These are phyloP conservation scores for Alternaria brassicicola DNA, from an alignment of 2,329 filamentous ascomycete species.

Conservation along the genomic window DNA sequence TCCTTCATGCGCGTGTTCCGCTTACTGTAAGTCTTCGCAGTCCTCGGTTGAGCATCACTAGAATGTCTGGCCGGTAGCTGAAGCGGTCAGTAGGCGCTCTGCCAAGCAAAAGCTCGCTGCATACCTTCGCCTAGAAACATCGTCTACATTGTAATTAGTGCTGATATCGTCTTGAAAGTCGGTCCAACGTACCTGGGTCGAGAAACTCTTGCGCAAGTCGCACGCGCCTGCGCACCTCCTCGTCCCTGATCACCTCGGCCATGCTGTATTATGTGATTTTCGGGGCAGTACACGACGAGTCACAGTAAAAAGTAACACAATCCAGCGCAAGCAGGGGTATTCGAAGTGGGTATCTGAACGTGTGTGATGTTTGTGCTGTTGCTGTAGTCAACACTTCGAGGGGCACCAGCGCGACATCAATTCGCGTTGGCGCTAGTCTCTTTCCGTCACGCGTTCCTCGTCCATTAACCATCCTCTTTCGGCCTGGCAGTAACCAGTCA, in stretches of 20 bases:
- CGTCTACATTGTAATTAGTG: slow-evolving; percentile 53
- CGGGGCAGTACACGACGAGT: neutral
- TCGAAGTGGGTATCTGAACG: slow-evolving; percentile 18
- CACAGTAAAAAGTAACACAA: neutral
- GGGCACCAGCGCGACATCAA: slow-evolving; percentile 26
- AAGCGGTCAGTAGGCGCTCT: slow-evolving; percentile 45
- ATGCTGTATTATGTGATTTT: slow-evolving; percentile 18
- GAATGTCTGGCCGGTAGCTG: slow-evolving; percentile 90
- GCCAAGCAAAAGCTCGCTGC: slow-evolving; percentile 12
- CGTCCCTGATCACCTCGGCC: slow-evolving; percentile 68
- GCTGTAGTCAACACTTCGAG: slow-evolving; percentile 18
- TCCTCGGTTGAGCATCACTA: slow-evolving; percentile 71
- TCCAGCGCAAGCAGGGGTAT: neutral
- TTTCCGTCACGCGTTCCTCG: slow-evolving; percentile 22
- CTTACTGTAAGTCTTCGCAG: slow-evolving; percentile 62
- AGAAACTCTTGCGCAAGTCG: slow-evolving; percentile 90
- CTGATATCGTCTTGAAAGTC: neutral
- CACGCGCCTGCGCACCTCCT: slow-evolving; percentile 81
- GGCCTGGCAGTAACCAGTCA: slow-evolving; percentile 16
- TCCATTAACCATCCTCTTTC: slow-evolving; percentile 26
- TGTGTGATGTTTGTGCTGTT: slow-evolving; percentile 15
- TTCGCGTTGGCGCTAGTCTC: slow-evolving; percentile 24
- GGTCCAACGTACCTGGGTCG: slow-evolving; percentile 74
- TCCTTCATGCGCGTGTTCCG: neutral
- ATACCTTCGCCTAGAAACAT: slow-evolving; percentile 63